These are phyloP conservation scores for Colletotrichum falcatum DNA, from an alignment of 2,329 filamentous ascomycete species.

Conservation along the genomic window DNA sequence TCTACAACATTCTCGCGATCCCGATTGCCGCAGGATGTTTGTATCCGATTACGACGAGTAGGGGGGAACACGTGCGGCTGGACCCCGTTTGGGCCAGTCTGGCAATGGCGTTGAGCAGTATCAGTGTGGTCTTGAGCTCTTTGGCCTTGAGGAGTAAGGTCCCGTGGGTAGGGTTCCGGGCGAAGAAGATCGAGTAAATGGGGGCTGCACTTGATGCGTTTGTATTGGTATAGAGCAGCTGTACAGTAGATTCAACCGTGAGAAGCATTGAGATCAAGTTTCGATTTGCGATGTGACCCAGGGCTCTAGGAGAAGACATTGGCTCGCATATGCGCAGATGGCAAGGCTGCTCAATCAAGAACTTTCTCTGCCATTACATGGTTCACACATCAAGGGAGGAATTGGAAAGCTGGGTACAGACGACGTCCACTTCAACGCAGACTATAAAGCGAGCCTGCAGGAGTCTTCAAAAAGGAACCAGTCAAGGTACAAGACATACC, in stretches of 20 bases:
- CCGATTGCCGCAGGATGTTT: conserved; percentile 85
- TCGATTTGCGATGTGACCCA: neutral
- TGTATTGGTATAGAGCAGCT: neutral
- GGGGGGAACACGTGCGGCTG: conserved; percentile 69
- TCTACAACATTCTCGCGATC: conserved; percentile 84
- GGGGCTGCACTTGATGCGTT: neutral
- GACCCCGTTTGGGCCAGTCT: conserved; percentile 89
- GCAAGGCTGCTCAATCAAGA: neutral
- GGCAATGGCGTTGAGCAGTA: conserved; percentile 92
- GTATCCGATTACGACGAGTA: conserved; percentile 65
- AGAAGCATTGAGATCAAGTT: neutral
- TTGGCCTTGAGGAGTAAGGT: conserved; percentile 71
- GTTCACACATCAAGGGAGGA: neutral
- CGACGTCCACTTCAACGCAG: neutral
- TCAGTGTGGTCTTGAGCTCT: conserved; percentile 89
- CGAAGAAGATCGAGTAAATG: conserved; percentile 44
- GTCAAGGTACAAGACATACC: neutral
- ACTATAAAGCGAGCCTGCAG: neutral
- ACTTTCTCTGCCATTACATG: neutral
- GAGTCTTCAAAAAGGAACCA: neutral
- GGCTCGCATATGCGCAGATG: neutral
- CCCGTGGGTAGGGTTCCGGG: conserved; percentile 59
- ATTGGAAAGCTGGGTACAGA: neutral
- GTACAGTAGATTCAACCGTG: neutral
- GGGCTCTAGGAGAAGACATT: neutral